A percentile compares a stretch with the other conserved stretches of the same genome.
phyloP scores from a whole-genome alignment of 1,284 basidiomycete genomes.

The Testicularia cyperi region DNA sequence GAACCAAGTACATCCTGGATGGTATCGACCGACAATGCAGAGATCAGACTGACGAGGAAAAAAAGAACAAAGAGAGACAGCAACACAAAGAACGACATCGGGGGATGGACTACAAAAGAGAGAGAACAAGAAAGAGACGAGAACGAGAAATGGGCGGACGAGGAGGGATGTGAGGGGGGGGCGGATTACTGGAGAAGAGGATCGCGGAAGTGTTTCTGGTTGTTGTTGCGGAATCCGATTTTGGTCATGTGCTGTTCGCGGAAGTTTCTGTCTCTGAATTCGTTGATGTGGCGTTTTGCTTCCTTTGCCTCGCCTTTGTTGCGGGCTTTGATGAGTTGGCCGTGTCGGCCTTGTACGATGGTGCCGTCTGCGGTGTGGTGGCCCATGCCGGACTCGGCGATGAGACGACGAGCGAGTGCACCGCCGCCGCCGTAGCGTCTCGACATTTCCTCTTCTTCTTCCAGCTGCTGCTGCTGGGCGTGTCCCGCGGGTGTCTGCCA shows the following conservation, averaged over 20 bases:
- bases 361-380: constrained; percentile 28
- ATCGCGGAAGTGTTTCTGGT: constrained; percentile 59
- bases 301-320: constrained; percentile 92
- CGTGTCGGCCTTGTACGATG: constrained; percentile 40
- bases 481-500: constrained; percentile 38
- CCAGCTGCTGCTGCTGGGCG: too few species aligned
- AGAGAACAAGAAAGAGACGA: not conserved
- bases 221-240: constrained; percentile 59
- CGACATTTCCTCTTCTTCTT: constrained; percentile 14
- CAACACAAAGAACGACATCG: too few species aligned
- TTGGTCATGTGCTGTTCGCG: constrained; percentile 82
- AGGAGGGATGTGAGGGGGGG: not conserved
- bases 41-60: too few species aligned
- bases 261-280: constrained; percentile 78
- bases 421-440: constrained; percentile 33
- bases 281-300: constrained; percentile 81
- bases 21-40: too few species aligned
- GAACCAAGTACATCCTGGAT: too few species aligned
- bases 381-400: constrained; percentile 35
- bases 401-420: constrained; percentile 44
- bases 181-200: constrained; percentile 49
- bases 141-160: too few species aligned
- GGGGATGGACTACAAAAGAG: too few species aligned
- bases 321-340: constrained; percentile 61
- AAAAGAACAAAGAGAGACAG: too few species aligned